Base-by-base conservation (phyloP, 2,329 filamentous ascomycete genomes). In the Aaosphaeria arxii region DNA sequence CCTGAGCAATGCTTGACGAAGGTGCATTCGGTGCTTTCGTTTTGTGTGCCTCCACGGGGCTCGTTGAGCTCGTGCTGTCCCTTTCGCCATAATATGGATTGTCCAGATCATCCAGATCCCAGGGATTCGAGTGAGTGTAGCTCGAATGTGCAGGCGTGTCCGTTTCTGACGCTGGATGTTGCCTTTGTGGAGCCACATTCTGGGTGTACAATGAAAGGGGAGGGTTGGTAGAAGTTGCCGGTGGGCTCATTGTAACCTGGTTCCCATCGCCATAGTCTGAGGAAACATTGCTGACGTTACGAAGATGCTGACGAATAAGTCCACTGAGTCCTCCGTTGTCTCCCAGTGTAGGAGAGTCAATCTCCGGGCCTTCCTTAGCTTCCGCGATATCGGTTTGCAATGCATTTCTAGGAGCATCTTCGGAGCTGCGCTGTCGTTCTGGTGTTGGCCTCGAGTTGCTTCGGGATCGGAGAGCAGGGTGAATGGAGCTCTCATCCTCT, bases 241-340 rank as follows among this genome's bases (percentile, higher is more conserved):
- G 74, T 28, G 71, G 72, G 47, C 72, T 73, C 29, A 81, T 83
- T 17, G 61, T 36, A 30, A 58, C 50, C 56, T 70, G 62, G 30
- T 69, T 62, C 35, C 50, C 48, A 30, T 68, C 65, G 13, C 58
- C 70, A 46, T 89, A 90, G 29, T 94, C 78, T 0, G 90, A 95
- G 1, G 92, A 97, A 11, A 84, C 80, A 49, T 86, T 86, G 71
- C 92, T 97, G 54, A 86, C 84, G 32, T 84, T 84, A 44, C 94
- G 84, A 38, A 97, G 74, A 74, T 97, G 94, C 52, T 91, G 86
- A 31, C 87, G 84, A 41, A 96, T 85, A 76, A 96, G 81, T 2
- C 87, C 88, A 60, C 86, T 92, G 11, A 96, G 76, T 1, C 89
- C 90, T 13, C 67, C 55, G 35, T 74, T 73, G 11, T 76, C 76